Base-by-base conservation (phyloP, 768 basidiomycete genomes). In the Lactarius sp. region DNA sequence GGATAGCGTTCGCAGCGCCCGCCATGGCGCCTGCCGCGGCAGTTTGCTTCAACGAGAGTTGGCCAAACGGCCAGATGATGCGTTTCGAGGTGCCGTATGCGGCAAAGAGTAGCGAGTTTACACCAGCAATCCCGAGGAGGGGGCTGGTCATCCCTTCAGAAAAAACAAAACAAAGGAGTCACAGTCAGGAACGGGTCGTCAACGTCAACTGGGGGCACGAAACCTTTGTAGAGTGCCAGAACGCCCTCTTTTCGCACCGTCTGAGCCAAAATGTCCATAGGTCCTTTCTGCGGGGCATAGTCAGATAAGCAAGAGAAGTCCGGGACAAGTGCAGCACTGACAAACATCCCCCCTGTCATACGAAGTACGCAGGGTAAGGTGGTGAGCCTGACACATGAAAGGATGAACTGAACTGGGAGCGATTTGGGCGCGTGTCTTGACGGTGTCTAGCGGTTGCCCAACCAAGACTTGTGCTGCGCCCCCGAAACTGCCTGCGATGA, bases 381-480 rank as follows among this genome's bases (percentile, higher is more conserved):
- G 46, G 62, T 62, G 33, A 63, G 55, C 39, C 39, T 20, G 59
- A 51, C 20, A 16, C 10, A 68, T 12, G 50, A 22, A 59, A 39
- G 6, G 41, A 31, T 13, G 64, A 31, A 76, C 76, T 79, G 70
- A 70, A 94, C 94, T 85, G 18, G 91, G 88, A 41, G 91, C 89
- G 69, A 88, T 87, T 73, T 94, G 92, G 12, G 92, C 91, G 55
- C 92, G 82, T 27, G 92, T 92, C 79, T 94, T 94, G 73, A 94
- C 74, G 0, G 92, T 94, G 71, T 94, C 92, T 33, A 94, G 78
- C 1, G 92, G 92, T 68, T 96, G 95, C 3, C 95, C 94, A n/a
- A 94, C 89, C 12, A 98, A 78, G 13, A 98, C 95, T 70, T 98
- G 96, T 0, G 92, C 87, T 2, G 94, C 94, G n/a, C 96, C 96